Conservation (phyloP, 1,139 yeast genomes). For the Magnusiomyces ingens region DNA sequence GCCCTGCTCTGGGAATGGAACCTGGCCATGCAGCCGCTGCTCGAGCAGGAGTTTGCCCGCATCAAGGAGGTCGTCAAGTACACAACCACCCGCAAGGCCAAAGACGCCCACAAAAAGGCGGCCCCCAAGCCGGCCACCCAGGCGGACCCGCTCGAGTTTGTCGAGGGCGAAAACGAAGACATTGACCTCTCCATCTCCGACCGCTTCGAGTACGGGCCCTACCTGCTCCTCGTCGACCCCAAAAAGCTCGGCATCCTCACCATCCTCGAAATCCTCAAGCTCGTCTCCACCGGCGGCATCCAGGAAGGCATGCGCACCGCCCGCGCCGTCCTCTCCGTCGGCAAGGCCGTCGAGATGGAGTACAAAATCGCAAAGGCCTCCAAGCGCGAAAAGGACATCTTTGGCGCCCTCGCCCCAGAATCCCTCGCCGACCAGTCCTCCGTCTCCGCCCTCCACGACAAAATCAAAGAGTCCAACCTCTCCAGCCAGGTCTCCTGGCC, state of each 20-base stretch:
- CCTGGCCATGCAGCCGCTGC: constrained; percentile 58
- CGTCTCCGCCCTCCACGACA: constrained; percentile 18
- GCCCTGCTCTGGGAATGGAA: constrained; percentile 76
- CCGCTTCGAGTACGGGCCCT: constrained; percentile 72
- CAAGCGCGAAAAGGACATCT: constrained; percentile 44
- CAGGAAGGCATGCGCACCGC: constrained; percentile 84
- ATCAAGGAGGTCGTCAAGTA: constrained; percentile 23
- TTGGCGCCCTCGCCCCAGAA: constrained; percentile 24
- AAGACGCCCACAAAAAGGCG: not conserved
- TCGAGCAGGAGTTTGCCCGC: constrained; percentile 55
- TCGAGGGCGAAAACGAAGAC: constrained; percentile 16
- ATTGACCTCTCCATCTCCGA: constrained; percentile 35
- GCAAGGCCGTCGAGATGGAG: constrained; percentile 79
- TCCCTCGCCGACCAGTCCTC: constrained; percentile 2
- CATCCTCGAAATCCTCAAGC: constrained; percentile 69
- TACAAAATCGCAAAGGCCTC: constrained; percentile 55
- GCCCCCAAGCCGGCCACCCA: constrained; percentile 18
- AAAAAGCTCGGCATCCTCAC: constrained; percentile 81
- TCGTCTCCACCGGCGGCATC: constrained; percentile 69
- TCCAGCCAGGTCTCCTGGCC: constrained; percentile 50
- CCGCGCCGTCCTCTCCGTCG: constrained; percentile 72
- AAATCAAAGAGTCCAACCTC: constrained; percentile 24
- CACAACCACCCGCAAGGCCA: constrained; percentile 11
- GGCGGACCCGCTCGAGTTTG: constrained; percentile 10
- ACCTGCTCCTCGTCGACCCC: constrained; percentile 59